A percentile compares a stretch with the other conserved stretches of the same genome.
phyloP scores from a whole-genome alignment of 2,329 filamentous ascomycete species.

The Fusarium sterilihyphosum region DNA sequence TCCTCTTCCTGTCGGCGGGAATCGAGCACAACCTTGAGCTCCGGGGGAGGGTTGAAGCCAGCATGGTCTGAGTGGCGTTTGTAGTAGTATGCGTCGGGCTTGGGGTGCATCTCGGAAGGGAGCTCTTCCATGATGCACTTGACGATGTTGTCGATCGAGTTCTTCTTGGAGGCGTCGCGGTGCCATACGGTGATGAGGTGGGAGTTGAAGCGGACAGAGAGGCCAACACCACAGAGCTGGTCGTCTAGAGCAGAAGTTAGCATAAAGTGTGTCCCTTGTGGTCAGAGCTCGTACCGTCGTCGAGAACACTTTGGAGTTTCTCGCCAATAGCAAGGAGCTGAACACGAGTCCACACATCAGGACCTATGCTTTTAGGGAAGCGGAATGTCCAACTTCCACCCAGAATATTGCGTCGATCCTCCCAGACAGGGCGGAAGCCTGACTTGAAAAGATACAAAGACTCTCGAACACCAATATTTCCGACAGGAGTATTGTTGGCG shows the following conservation, averaged over 20 bases:
- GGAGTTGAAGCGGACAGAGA: slow-evolving; percentile 88
- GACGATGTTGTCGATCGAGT: slow-evolving; percentile 79
- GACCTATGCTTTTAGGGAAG: slow-evolving; percentile 77
- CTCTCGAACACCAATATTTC: slow-evolving; percentile 79
- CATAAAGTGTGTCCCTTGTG: background rate
- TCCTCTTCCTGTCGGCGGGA: slow-evolving; percentile 63
- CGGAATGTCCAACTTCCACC: slow-evolving; percentile 95
- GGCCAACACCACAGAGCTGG: slow-evolving; percentile 89
- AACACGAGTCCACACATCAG: slow-evolving; percentile 83
- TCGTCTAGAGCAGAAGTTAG: slow-evolving; percentile 64
- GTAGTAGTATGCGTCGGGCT: slow-evolving; percentile 80
- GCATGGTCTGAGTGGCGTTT: slow-evolving; percentile 91
- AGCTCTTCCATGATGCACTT: slow-evolving; percentile 78
- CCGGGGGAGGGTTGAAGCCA: slow-evolving; percentile 75
- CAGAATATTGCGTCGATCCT: slow-evolving; percentile 84
- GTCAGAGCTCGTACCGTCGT: slow-evolving; percentile 64
- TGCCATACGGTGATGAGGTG: slow-evolving; percentile 94
- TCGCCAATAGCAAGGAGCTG: slow-evolving; percentile 86
- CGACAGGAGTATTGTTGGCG: slow-evolving; percentile 82
- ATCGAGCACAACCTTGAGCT: slow-evolving; percentile 66
- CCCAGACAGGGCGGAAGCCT: slow-evolving; percentile 81
- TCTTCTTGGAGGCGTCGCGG: slow-evolving; percentile 82
- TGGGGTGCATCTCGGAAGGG: slow-evolving; percentile 76
- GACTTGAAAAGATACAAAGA: slow-evolving; percentile 83
- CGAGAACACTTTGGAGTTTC: slow-evolving; percentile 77